Percentiles rank a stretch among this genome's conserved stretches.
Evolutionary conservation across 768 basidiomycete genomes (phyloP).

Genomic region (Boletellus sp.): DNA sequence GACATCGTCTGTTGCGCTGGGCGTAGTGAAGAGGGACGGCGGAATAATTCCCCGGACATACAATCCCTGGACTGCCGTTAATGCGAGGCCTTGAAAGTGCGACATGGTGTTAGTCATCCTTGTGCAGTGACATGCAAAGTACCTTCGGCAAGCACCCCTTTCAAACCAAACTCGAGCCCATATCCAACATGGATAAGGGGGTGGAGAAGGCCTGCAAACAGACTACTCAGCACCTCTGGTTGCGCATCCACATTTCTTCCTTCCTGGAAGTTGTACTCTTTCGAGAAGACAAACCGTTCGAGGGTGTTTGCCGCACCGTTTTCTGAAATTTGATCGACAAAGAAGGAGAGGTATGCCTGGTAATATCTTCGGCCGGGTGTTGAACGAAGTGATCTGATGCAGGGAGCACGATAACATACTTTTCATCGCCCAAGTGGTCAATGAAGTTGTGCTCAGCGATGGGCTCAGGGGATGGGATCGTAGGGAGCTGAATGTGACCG

Average conservation of each 20-base stretch:
- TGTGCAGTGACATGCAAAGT: too few relatives aligned
- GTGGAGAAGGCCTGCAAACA: slow-evolving; percentile 56
- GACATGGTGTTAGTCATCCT: too few relatives aligned
- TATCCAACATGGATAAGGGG: slow-evolving; percentile 63
- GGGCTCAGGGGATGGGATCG: slow-evolving; percentile 25
- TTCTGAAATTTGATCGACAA: slow-evolving; percentile 39
- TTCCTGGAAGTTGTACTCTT: slow-evolving; percentile 39
- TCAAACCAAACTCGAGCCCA: slow-evolving; percentile 58
- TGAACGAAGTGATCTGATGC: not conserved
- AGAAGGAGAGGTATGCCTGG: slow-evolving; percentile 55
- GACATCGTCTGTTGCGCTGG: not conserved
- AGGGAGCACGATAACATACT: slow-evolving; percentile 34
- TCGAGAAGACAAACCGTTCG: slow-evolving; percentile 56
- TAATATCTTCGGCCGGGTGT: slow-evolving; percentile 45
- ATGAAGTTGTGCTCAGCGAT: slow-evolving; percentile 41
- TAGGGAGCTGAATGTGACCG: slow-evolving; percentile 35
- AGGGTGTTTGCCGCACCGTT: slow-evolving; percentile 43
- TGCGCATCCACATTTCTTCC: not conserved
- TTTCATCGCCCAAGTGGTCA: slow-evolving; percentile 54
- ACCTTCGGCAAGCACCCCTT: slow-evolving; percentile 65
- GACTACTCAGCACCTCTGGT: slow-evolving; percentile 51
- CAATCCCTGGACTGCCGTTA: slow-evolving; percentile 29
- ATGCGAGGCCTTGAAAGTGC: slow-evolving; percentile 27
- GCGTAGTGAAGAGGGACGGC: slow-evolving; percentile 6
- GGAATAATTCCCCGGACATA: slow-evolving; percentile 33